phyloP scores from a whole-genome alignment of 2,329 filamentous ascomycete species.

The Alternaria novae-zelandiae region DNA sequence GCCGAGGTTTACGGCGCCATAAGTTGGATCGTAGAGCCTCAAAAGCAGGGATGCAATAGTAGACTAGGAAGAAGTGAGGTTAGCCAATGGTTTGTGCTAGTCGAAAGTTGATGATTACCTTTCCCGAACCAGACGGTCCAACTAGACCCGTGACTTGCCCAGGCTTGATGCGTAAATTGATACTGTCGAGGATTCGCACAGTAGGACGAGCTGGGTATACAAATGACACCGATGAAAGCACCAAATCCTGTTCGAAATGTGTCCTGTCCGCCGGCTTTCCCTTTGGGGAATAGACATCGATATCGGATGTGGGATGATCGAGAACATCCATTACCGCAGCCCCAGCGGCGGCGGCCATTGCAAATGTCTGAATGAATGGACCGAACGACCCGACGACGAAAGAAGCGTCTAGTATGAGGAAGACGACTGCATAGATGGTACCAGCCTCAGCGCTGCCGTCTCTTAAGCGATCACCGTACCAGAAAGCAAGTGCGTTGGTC shows the following conservation, averaged over 20 bases:
- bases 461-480: conserved; percentile 47
- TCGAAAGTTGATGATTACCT: background rate
- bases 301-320: conserved; percentile 48
- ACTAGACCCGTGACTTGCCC: conserved; percentile 55
- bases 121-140: conserved; percentile 51
- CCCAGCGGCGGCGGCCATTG: conserved; percentile 60
- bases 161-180: conserved; percentile 46
- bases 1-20: conserved; percentile 38
- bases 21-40: conserved; percentile 47
- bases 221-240: conserved; percentile 50
- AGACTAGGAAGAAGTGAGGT: conserved; percentile 44
- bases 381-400: conserved; percentile 69
- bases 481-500: conserved; percentile 56
- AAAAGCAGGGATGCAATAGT: conserved; percentile 54
- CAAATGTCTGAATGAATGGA: conserved; percentile 65
- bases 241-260: conserved; percentile 40
- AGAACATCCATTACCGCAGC: conserved; percentile 54
- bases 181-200: conserved; percentile 47
- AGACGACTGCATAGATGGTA: conserved; percentile 68
- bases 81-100: background rate
- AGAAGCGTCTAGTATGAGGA: conserved; percentile 68
- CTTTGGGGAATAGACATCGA: conserved; percentile 48
- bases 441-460: conserved; percentile 50
- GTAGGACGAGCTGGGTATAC: conserved; percentile 54
- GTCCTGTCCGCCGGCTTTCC: conserved; percentile 23